A percentile compares a stretch with the other conserved stretches of the same genome.
phyloP scores from a whole-genome alignment of 768 basidiomycete species.

The Boletus eberwhitei region DNA sequence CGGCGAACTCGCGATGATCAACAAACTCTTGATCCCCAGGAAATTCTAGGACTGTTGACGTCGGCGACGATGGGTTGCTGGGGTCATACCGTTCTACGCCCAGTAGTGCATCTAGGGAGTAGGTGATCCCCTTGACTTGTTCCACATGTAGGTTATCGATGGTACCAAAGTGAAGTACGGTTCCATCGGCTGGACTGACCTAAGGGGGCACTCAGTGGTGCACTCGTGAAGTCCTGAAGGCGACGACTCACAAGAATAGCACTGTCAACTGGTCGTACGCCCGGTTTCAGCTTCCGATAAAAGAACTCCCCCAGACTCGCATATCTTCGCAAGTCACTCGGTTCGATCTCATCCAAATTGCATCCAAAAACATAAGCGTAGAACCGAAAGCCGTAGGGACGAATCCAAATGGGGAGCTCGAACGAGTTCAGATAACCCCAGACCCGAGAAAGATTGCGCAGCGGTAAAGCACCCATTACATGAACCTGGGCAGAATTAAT shows the following conservation, averaged over 20 bases:
- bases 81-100: slow-evolving; percentile 58
- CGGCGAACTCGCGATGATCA: slow-evolving; percentile 87
- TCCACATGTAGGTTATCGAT: slow-evolving; percentile 80
- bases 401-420: slow-evolving; percentile 90
- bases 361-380: slow-evolving; percentile 91
- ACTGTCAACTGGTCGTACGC: slow-evolving; percentile 74
- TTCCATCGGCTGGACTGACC: slow-evolving; percentile 95
- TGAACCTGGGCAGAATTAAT: slow-evolving; percentile 61
- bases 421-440: slow-evolving; percentile 97
- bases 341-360: slow-evolving; percentile 89
- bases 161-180: slow-evolving; percentile 86
- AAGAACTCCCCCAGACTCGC: slow-evolving; percentile 93
- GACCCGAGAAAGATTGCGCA: slow-evolving; percentile 91
- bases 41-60: slow-evolving; percentile 40
- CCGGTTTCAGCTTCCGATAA: slow-evolving; percentile 81
- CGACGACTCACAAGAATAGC: slow-evolving; percentile 58
- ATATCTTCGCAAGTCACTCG: slow-evolving; percentile 72
- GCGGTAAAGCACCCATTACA: slow-evolving; percentile 90
- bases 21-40: slow-evolving; percentile 56
- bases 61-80: slow-evolving; percentile 40
- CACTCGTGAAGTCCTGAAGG: not conserved
- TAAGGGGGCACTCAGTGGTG: slow-evolving; percentile 25
- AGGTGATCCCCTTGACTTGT: slow-evolving; percentile 97
- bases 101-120: slow-evolving; percentile 90
- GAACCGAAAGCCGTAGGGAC: slow-evolving; percentile 83